A percentile compares a stretch with the other conserved stretches of the same genome.
phyloP scores from a whole-genome alignment of 176 grass and related monocot species.

The Oryza australiensis region DNA sequence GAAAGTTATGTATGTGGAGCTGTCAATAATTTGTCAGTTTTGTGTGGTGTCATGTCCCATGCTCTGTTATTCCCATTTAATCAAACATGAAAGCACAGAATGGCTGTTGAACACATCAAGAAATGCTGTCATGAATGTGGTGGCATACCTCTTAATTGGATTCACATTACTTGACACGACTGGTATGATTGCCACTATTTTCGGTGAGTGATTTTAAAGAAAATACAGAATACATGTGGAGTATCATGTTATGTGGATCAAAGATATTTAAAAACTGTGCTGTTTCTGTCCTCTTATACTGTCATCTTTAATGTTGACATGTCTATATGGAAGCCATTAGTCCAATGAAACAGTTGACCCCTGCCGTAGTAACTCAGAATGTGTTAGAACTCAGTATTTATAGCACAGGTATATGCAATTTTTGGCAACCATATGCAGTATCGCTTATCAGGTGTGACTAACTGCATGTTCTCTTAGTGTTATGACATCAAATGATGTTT shows the following conservation, averaged over 20 bases:
- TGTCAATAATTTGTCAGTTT: slow-evolving; percentile 2
- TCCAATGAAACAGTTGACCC: neutral
- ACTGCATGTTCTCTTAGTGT: slow-evolving; percentile 3
- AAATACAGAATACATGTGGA: neutral
- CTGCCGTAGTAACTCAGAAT: neutral
- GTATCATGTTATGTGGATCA: neutral
- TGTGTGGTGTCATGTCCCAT: neutral
- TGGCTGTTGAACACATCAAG: neutral
- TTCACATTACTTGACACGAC: neutral
- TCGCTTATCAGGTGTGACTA: neutral
- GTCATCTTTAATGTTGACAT: neutral
- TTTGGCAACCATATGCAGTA: neutral
- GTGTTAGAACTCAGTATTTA: neutral
- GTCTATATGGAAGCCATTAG: slow-evolving; percentile 1
- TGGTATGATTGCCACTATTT: neutral
- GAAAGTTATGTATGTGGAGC: neutral
- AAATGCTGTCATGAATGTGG: slow-evolving; percentile 6
- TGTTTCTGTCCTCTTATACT: neutral
- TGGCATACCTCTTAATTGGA: neutral
- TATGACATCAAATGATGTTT: neutral
- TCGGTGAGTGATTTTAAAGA: neutral
- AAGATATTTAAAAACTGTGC: neutral
- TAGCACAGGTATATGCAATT: slow-evolving; percentile 2
- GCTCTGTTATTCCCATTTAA: neutral
- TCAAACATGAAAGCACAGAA: neutral